A percentile compares a stretch with the other conserved stretches of the same genome.
Evolutionary conservation across 768 basidiomycete species (phyloP).

Genomic region (Mycena floridula): DNA sequence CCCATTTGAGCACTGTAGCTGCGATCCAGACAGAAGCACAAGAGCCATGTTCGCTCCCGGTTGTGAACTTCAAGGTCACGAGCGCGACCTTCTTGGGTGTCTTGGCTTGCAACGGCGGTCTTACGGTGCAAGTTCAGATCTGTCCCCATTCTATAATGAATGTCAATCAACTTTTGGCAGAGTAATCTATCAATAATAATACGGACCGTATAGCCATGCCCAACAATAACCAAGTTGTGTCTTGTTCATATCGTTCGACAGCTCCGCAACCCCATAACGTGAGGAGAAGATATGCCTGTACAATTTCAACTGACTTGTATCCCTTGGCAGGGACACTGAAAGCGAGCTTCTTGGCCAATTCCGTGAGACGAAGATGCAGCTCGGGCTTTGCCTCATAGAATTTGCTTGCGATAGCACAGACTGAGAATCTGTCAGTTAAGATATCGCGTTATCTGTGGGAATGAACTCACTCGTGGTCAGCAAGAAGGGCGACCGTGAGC

Average conservation of each 20-base stretch:
- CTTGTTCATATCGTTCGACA: constrained; percentile 94
- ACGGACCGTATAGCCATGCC: constrained; percentile 80
- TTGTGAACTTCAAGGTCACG: constrained; percentile 87
- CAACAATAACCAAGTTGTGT: constrained; percentile 86
- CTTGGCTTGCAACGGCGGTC: constrained; percentile 50
- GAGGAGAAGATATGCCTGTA: constrained; percentile 90
- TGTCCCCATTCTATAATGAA: constrained; percentile 90
- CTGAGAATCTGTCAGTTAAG: constrained; percentile 30
- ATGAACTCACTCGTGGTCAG: constrained; percentile 77
- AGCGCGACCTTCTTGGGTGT: constrained; percentile 74
- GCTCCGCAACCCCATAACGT: constrained; percentile 90
- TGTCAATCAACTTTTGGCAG: neutral
- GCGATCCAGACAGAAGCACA: constrained; percentile 82
- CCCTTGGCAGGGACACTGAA: constrained; percentile 82
- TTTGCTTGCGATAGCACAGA: constrained; percentile 92
- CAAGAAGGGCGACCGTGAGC: constrained; percentile 91
- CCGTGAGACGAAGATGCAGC: constrained; percentile 71
- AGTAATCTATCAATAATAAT: neutral
- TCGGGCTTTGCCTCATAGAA: constrained; percentile 82
- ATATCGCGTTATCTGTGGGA: neutral
- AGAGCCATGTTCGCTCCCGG: constrained; percentile 90
- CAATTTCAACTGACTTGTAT: constrained; percentile 92
- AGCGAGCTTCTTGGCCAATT: constrained; percentile 81
- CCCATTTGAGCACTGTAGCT: constrained; percentile 96
- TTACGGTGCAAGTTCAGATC: constrained; percentile 95